phyloP scores from a whole-genome alignment of 2,329 filamentous ascomycete species.

The Sodiomyces alkalinus region DNA sequence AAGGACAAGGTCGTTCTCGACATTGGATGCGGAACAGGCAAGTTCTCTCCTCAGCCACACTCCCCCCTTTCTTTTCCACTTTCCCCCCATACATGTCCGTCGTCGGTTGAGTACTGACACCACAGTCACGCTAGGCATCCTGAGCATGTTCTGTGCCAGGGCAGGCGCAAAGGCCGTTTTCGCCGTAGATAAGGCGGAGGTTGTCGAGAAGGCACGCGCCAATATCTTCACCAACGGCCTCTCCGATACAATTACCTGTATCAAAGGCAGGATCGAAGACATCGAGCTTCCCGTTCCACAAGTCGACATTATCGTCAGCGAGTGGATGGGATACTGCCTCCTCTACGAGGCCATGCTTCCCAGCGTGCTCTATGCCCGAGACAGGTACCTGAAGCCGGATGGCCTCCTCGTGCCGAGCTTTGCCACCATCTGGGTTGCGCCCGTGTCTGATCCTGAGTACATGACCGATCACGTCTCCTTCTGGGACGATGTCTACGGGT shows the following conservation, averaged over 20 bases:
- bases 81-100: no score
- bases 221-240: constrained; percentile 75
- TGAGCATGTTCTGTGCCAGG: constrained; percentile 88
- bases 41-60: constrained; percentile 9
- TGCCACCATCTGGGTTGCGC: constrained; percentile 68
- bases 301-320: constrained; percentile 89
- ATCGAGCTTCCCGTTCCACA: constrained; percentile 60
- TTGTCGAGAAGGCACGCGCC: constrained; percentile 73
- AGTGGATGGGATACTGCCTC: constrained; percentile 96
- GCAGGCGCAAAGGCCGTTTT: constrained; percentile 78
- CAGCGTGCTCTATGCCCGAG: constrained; percentile 75
- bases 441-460: constrained; percentile 64
- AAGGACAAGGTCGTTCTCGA: constrained; percentile 77
- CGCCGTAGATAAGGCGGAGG: constrained; percentile 83
- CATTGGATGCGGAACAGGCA: constrained; percentile 67
- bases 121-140: constrained; percentile 43
- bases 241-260: constrained; percentile 56
- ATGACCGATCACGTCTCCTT: constrained; percentile 65
- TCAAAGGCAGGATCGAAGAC: constrained; percentile 80
- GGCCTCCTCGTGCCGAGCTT: constrained; percentile 81
- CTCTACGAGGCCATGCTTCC: constrained; percentile 95
- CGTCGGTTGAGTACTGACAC: no score
- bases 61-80: no score
- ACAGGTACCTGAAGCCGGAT: constrained; percentile 66
- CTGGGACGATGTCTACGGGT: constrained; percentile 89